Percentiles rank a stretch among this genome's conserved stretches.
phyloP scores from a whole-genome alignment of 371 early-diverging fungal species.

The Massospora cicadina region DNA sequence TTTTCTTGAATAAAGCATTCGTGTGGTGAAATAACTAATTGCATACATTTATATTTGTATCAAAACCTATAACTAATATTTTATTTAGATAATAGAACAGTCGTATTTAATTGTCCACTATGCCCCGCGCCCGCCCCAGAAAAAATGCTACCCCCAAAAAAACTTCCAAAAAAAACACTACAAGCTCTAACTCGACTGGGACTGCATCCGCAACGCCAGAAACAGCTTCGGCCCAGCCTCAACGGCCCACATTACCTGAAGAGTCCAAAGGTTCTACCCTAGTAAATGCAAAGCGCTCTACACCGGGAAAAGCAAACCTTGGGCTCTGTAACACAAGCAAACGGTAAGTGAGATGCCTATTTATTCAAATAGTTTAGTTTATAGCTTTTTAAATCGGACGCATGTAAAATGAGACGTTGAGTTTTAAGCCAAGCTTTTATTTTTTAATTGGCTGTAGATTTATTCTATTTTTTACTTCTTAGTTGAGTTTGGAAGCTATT shows the following conservation, averaged over 20 bases:
- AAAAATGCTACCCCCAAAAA: background rate
- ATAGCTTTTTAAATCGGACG: no score
- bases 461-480: background rate
- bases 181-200: background rate
- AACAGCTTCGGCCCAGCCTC: background rate
- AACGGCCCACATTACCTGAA: background rate
- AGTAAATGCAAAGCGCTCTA: background rate
- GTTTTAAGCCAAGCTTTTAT: background rate
- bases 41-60: no score
- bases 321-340: slow-evolving; percentile 1
- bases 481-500: background rate
- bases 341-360: slow-evolving; percentile 3
- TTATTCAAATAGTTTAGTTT: no score
- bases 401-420: no score
- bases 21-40: no score
- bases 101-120: no score
- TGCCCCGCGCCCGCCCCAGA: background rate
- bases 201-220: background rate
- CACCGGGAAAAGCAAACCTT: background rate
- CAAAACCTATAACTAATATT: no score
- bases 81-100: no score
- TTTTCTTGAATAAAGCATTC: no score
- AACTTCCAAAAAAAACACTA: background rate
- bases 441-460: background rate
- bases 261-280: background rate